phyloP scores from a whole-genome alignment of 352 stramenopile species.

The Sclerospora graminicola region DNA sequence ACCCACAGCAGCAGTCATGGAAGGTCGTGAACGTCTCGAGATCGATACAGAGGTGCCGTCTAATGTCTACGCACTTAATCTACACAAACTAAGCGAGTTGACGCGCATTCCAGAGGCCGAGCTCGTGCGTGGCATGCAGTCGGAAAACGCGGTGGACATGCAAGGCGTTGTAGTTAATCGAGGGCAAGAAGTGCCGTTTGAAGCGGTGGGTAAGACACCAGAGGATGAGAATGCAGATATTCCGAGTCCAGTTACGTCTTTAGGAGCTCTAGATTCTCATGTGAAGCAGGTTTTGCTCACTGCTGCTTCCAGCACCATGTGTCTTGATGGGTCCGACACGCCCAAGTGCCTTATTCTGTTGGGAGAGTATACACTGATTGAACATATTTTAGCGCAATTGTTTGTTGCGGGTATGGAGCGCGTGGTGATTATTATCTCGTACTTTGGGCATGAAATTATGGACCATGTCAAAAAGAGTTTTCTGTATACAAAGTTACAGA shows the following conservation, averaged over 20 bases:
- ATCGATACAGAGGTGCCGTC: constrained; percentile 74
- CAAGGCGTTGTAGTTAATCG: constrained; percentile 72
- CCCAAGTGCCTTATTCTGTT: constrained; percentile 73
- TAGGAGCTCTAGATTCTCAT: background rate
- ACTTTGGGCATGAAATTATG: constrained; percentile 75
- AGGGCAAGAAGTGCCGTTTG: constrained; percentile 68
- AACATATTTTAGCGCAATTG: constrained; percentile 73
- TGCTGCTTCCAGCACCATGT: constrained; percentile 69
- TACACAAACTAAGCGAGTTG: constrained; percentile 57
- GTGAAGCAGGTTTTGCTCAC: constrained; percentile 76
- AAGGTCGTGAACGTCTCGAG: constrained; percentile 28
- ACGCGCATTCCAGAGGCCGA: constrained; percentile 52
- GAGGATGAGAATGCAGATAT: constrained; percentile 14
- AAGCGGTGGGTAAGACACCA: constrained; percentile 53
- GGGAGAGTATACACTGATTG: constrained; percentile 67
- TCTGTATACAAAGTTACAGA: constrained; percentile 63
- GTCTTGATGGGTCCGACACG: constrained; percentile 62
- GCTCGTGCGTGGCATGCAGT: constrained; percentile 64
- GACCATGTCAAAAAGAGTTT: constrained; percentile 67
- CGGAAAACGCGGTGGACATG: constrained; percentile 66
- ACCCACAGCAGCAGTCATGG: constrained; percentile 10
- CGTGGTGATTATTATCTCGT: constrained; percentile 80
- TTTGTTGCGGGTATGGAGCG: constrained; percentile 75
- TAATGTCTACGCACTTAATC: constrained; percentile 64
- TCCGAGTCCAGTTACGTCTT: background rate